Evolutionary conservation across 2,329 filamentous ascomycete genomes (phyloP), one percentile per base, ranked within the genome.

Genomic region (Venturia aucupariae): DNA sequence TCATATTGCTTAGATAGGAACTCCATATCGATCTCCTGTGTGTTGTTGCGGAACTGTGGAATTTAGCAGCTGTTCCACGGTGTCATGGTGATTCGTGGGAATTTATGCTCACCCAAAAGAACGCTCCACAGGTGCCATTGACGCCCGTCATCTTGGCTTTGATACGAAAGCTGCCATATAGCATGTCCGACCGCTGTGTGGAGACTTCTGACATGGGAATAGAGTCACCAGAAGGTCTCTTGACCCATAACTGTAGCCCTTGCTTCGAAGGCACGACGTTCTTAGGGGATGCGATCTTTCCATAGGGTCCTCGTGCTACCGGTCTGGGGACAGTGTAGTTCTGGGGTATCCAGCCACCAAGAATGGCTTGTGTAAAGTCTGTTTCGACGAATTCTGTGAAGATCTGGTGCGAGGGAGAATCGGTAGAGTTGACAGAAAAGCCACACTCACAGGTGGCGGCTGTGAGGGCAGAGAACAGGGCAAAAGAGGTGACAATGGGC

Each of bases 1-100:
- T 83, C 78, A 72, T 87, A 89, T 67, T 90, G 80, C 27, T 79
- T 78, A 1, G 88, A 90, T 2, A 92, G 80, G 71, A 92, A 90
- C 68, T 93, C 90, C 75, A 92, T 86, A 72, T 92, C 89, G 69
- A 92, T 90, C 70, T 92, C 89, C 71, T 90, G 86, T 0, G 87
- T 88, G 74, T 92, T 86, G 73, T 91, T 90, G 75, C 84, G 85
- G 74, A 90, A 92, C 88, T 90, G 67, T 46, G 46, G 13, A 24
- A 10, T 5, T 61, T 2, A 64, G 35, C 32, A 60, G 22, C 17
- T 13, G 13, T 30, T 24, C 61, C 19, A 42, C 13, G 57, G 32
- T 32, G 3, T 54, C 2, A 61, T 19, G 24, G 39, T 41, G 38
- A 19, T 4, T 41, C 19, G 24, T 32, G 22, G 46, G 22, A 24